Conservation (phyloP, 306 rosid genomes). For the Hylodesmum podocarpum region DNA sequence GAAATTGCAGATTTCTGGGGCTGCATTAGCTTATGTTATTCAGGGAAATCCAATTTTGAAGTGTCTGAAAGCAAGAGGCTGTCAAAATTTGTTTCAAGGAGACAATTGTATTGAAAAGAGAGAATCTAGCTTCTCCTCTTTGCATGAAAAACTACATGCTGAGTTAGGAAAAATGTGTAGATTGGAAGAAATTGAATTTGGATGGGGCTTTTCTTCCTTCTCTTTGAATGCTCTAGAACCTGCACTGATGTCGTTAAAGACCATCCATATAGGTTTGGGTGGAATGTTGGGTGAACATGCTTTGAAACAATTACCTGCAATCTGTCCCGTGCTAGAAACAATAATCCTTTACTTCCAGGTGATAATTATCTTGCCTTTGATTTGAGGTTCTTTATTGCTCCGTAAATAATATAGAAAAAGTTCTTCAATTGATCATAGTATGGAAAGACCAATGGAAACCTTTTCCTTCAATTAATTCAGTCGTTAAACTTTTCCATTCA, state of each 20-base stretch:
- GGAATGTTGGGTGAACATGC: conserved; percentile 67
- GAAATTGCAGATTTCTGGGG: conserved; percentile 60
- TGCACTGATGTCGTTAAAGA: conserved; percentile 55
- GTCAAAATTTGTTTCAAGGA: conserved; percentile 54
- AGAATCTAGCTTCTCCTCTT: conserved; percentile 36
- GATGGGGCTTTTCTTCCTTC: conserved; percentile 76
- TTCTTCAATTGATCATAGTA: conserved; percentile 3
- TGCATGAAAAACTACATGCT: conserved; percentile 40
- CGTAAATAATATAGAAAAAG: background rate
- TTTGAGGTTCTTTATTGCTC: conserved; percentile 28
- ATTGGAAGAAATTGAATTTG: conserved; percentile 69
- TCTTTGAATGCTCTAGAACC: conserved; percentile 67
- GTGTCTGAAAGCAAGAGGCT: conserved; percentile 63
- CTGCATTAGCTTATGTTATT: conserved; percentile 57
- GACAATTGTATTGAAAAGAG: conserved; percentile 30
- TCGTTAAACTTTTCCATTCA: background rate
- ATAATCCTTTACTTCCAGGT: conserved; percentile 76
- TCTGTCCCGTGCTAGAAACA: conserved; percentile 65
- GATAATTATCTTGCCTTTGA: conserved; percentile 10
- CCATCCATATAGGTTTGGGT: conserved; percentile 66
- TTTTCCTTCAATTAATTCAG: background rate
- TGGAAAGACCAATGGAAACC: background rate
- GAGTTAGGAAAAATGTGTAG: conserved; percentile 50
- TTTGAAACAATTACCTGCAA: conserved; percentile 45
- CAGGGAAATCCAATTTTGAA: conserved; percentile 51